Percentiles rank a stretch among this genome's conserved stretches.
phyloP scores from a whole-genome alignment of 2,329 filamentous ascomycete genomes.

The Sphaceloma murrayae region DNA sequence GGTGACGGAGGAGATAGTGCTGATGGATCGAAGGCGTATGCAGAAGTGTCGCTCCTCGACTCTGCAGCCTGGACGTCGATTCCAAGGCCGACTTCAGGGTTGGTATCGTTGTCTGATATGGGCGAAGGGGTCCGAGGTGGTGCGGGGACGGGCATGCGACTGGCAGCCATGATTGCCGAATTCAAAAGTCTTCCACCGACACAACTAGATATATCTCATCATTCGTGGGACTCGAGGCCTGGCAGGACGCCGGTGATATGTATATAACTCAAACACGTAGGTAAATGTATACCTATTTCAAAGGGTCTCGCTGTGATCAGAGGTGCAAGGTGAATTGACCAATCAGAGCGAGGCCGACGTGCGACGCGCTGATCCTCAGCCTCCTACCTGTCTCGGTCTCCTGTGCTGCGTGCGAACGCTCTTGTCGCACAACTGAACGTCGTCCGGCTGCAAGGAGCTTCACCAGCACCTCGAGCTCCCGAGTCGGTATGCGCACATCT shows the following conservation, averaged over 20 bases:
- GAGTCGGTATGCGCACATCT: background rate
- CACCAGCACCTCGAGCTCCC: too few species aligned
- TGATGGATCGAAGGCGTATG: constrained; percentile 15
- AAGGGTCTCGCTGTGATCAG: constrained; percentile 7
- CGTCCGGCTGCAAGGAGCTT: too few species aligned
- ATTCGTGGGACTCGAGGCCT: too few species aligned
- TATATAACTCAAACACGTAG: too few species aligned
- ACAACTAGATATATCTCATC: too few species aligned
- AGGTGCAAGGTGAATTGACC: constrained; percentile 2
- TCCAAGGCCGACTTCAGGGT: constrained; percentile 20
- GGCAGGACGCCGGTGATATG: too few species aligned
- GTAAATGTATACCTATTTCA: constrained; percentile 4
- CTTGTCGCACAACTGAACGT: too few species aligned
- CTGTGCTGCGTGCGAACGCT: too few species aligned
- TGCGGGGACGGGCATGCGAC: constrained; percentile 48
- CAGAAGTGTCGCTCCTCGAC: constrained; percentile 15
- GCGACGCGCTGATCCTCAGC: background rate
- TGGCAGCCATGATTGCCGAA: constrained; percentile 47
- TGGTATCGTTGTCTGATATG: constrained; percentile 45
- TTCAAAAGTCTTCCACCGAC: too few species aligned
- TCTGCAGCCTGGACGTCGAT: constrained; percentile 20
- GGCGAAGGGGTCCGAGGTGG: constrained; percentile 57
- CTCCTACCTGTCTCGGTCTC: too few species aligned
- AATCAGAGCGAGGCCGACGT: background rate
- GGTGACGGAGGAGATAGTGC: constrained; percentile 14